Conservation (phyloP, 768 basidiomycete species). For the Paxillus rubicundulus region DNA sequence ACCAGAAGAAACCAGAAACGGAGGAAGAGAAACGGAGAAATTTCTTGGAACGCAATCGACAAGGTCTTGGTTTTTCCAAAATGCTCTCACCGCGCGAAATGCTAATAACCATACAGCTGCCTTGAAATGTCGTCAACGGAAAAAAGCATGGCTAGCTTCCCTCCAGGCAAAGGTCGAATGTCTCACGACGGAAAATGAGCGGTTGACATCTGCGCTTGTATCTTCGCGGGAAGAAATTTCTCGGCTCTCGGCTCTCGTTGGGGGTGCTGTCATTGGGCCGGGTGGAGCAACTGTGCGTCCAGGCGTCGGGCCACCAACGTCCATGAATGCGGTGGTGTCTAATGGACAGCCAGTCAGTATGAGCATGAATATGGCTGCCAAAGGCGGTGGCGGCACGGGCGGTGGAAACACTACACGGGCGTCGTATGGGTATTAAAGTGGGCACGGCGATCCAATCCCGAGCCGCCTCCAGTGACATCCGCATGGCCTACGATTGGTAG, state of each 20-base stretch:
- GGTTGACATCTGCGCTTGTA: conserved; percentile 81
- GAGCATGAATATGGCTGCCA: conserved; percentile 40
- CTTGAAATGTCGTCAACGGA: conserved; percentile 97
- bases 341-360: conserved; percentile 42
- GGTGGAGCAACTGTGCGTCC: conserved; percentile 30
- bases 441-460: conserved; percentile 1
- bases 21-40: conserved; percentile 98
- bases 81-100: background rate
- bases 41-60: conserved; percentile 95
- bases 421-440: conserved; percentile 40
- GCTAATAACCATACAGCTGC: conserved; percentile 59
- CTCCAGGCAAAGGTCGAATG: conserved; percentile 93
- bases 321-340: conserved; percentile 23
- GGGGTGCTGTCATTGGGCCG: conserved; percentile 55
- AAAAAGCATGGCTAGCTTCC: conserved; percentile 95
- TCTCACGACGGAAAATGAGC: conserved; percentile 92
- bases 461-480: conserved; percentile 4
- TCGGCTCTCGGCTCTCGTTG: conserved; percentile 71
- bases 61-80: conserved; percentile 55
- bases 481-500: conserved; percentile 13
- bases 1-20: conserved; percentile 81
- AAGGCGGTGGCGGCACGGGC: conserved; percentile 34
- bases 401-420: conserved; percentile 31
- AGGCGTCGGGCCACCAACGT: conserved; percentile 28
- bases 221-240: conserved; percentile 90